Evolutionary conservation across 306 rosid genomes (phyloP).

Genomic region (Benincasa hispida): DNA sequence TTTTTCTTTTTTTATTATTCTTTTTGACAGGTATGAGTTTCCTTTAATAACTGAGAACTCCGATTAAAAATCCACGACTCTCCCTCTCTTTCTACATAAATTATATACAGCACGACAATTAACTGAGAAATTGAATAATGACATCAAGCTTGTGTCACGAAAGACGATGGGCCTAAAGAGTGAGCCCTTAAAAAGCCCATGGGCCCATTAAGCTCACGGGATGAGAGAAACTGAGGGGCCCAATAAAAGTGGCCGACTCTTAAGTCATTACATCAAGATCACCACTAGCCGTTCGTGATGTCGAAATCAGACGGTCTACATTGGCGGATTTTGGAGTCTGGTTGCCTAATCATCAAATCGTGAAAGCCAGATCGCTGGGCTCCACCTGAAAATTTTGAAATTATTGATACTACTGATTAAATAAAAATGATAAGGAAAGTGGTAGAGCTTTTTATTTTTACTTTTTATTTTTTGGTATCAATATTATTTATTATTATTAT

Average conservation of each 20-base stretch:
- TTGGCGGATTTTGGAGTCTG: neutral
- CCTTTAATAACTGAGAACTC: neutral
- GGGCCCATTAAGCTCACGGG: neutral
- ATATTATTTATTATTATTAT: neutral
- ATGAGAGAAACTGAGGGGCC: neutral
- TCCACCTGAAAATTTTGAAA: neutral
- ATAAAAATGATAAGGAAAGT: neutral
- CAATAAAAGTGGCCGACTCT: conserved; percentile 3
- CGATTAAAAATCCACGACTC: neutral
- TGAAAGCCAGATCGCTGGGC: neutral
- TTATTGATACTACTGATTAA: neutral
- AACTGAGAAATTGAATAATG: neutral
- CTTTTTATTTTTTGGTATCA: neutral
- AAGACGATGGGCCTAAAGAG: neutral
- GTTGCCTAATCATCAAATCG: conserved; percentile 3
- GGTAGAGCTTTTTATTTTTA: neutral
- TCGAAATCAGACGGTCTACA: conserved; percentile 9
- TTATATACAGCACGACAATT: neutral
- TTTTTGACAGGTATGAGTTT: neutral
- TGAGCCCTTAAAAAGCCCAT: neutral
- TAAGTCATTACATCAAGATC: neutral
- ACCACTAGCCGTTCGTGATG: neutral
- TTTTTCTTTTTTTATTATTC: too few relatives aligned
- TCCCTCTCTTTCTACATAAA: neutral
- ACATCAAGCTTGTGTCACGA: neutral